phyloP scores from a whole-genome alignment of 106 monocot species.

The Hemerocallis citrina region DNA sequence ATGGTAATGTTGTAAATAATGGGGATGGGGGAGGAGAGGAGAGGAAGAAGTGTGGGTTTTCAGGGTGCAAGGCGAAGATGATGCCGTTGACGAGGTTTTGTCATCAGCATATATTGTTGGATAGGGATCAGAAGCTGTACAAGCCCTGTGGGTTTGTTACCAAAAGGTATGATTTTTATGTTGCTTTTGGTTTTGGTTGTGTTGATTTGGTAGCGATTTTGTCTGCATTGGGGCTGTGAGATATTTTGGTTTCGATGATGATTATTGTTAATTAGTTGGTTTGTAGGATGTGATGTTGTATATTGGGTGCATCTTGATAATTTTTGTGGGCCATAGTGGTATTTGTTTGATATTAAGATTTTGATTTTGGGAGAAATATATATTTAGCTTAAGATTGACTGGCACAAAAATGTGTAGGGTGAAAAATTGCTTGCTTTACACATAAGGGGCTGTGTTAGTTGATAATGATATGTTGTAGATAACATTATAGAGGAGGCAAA shows the following conservation, averaged over 20 bases:
- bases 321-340: too few relatives aligned
- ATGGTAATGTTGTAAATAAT: neutral
- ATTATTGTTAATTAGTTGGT: neutral
- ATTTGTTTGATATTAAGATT: too few relatives aligned
- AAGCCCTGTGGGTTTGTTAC: slow-evolving; percentile 39
- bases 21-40: slow-evolving; percentile 5
- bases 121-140: slow-evolving; percentile 46
- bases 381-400: too few relatives aligned
- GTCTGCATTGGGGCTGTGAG: neutral
- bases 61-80: slow-evolving; percentile 36
- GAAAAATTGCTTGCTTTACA: too few relatives aligned
- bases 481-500: too few relatives aligned
- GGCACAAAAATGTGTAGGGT: too few relatives aligned
- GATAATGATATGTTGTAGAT: too few relatives aligned
- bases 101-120: slow-evolving; percentile 42
- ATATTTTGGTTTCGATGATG: neutral
- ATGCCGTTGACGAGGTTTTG: slow-evolving; percentile 52
- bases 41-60: slow-evolving; percentile 31
- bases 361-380: too few relatives aligned
- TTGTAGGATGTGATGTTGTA: neutral
- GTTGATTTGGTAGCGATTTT: neutral
- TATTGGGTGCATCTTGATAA: neutral
- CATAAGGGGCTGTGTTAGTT: too few relatives aligned
- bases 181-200: too few relatives aligned
- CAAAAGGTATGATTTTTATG: slow-evolving; percentile 34